Conservation (phyloP, 2,329 filamentous ascomycete species). For the Bipolaris gigantea region DNA sequence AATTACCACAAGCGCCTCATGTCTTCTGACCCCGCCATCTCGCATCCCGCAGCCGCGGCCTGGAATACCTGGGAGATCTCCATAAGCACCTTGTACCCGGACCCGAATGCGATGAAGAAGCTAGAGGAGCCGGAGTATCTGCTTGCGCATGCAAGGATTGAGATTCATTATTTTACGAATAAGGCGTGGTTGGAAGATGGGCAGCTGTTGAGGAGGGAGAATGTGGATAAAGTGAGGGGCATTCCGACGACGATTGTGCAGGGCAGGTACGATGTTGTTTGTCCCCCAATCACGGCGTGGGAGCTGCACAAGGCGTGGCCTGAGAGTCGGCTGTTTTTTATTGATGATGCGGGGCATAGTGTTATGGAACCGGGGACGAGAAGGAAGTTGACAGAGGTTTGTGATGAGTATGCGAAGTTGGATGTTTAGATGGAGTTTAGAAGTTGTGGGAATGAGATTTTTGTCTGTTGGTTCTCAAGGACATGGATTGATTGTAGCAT, state of each 20-base stretch:
- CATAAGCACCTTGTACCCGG: constrained; percentile 38
- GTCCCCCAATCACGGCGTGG: constrained; percentile 50
- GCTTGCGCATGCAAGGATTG: constrained; percentile 47
- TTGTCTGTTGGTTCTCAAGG: too few species aligned
- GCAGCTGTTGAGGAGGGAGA: constrained; percentile 42
- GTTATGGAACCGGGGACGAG: constrained; percentile 33
- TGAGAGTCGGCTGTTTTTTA: constrained; percentile 37
- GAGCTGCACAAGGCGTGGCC: constrained; percentile 48
- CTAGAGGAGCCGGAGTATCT: constrained; percentile 38
- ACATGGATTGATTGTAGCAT: too few species aligned
- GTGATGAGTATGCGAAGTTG: constrained; percentile 27
- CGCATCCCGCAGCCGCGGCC: constrained; percentile 37
- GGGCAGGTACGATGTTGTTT: constrained; percentile 53
- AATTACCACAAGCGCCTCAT: constrained; percentile 49
- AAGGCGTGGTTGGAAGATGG: constrained; percentile 48
- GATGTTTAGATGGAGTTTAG: background rate
- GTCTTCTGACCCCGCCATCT: constrained; percentile 33
- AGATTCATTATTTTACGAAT: constrained; percentile 51
- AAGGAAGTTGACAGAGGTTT: constrained; percentile 28
- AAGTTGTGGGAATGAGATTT: too few species aligned
- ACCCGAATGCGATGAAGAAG: constrained; percentile 5
- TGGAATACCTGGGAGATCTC: constrained; percentile 45
- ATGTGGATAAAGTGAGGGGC: constrained; percentile 41
- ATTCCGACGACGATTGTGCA: constrained; percentile 49
- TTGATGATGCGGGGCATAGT: constrained; percentile 41